A percentile compares a stretch with the other conserved stretches of the same genome.
phyloP scores from a whole-genome alignment of 306 rosid species.

The Cicer chorassanicum region DNA sequence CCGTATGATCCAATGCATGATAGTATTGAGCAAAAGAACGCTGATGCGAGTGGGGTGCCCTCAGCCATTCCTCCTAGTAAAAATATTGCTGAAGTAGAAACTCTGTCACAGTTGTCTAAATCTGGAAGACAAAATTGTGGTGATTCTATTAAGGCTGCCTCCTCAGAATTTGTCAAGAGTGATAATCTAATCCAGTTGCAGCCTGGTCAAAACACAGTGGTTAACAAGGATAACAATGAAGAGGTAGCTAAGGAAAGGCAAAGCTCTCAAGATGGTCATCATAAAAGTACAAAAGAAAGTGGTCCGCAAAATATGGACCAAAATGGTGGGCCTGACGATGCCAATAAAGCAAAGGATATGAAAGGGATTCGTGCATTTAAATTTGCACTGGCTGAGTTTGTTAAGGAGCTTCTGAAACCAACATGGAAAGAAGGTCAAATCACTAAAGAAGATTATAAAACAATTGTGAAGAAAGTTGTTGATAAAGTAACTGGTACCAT shows the following conservation, averaged over 20 bases:
- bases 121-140: constrained; percentile 46
- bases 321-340: constrained; percentile 64
- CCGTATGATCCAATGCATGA: constrained; percentile 65
- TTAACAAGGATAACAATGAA: constrained; percentile 51
- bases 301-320: constrained; percentile 56
- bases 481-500: constrained; percentile 82
- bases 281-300: constrained; percentile 65
- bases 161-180: constrained; percentile 53
- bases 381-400: constrained; percentile 87
- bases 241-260: constrained; percentile 48
- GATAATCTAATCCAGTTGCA: constrained; percentile 49
- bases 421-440: constrained; percentile 95
- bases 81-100: constrained; percentile 46
- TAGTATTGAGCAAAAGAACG: constrained; percentile 55
- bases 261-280: constrained; percentile 58
- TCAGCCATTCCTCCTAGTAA: constrained; percentile 48
- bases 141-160: constrained; percentile 47
- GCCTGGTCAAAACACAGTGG: constrained; percentile 46
- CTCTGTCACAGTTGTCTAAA: constrained; percentile 50
- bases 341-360: constrained; percentile 70
- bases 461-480: constrained; percentile 89
- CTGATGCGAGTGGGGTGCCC: constrained; percentile 52
- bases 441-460: constrained; percentile 85
- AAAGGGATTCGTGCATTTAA: constrained; percentile 88
- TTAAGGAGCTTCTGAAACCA: constrained; percentile 93